Evolutionary conservation across 768 basidiomycete genomes (phyloP), one percentile per base, ranked within the genome.

Genomic region (Suillus sp.): DNA sequence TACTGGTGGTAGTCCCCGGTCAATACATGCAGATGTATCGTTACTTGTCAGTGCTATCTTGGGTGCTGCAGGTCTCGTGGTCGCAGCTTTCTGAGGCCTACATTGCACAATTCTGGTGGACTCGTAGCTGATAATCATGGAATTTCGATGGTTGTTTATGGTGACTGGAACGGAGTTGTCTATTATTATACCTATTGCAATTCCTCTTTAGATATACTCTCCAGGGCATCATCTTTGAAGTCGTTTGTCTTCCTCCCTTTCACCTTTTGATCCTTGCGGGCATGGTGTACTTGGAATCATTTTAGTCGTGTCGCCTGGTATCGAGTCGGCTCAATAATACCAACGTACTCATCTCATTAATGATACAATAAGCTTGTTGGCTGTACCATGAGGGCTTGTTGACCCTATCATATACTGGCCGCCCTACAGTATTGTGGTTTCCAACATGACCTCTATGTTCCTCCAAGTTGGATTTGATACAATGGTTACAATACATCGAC

Each of bases 51-150:
- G 77, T 48, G 72, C 75, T 22, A 57, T 78, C 38, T 58, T 79
- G 6, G 78, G 74, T 37, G 72, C 75, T 25, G 71, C 75, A 11
- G 78, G 74, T 20, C 66, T 79, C 14, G 74, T 69, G 1, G 69
- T 70, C n/a, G 66, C 71, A 11, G 72, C 75, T 34, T 62, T 78
- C 43, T 75, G n/a, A 65, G 56, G n/a, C 27, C 2, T 48, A 13
- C 37, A 3, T 27, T 57, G 13, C 27, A 27, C 37, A 18, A 10
- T 14, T 54, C 37, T 57, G 5, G 32, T 34, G n/a, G 54, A 32
- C 59, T 22, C 32, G 13, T 32, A 56, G 48, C 4, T 13, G 27
- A 55, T 43, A 18, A 34, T 7, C 10, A 7, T 58, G 32, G 38
- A 34, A 34, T 57, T 32, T 25, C 2, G 32, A 62, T 16, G 22